Evolutionary conservation across 371 early-diverging fungal genomes (phyloP), one percentile per base, ranked within the genome.

Genomic region (Apophysomyces sp.): DNA sequence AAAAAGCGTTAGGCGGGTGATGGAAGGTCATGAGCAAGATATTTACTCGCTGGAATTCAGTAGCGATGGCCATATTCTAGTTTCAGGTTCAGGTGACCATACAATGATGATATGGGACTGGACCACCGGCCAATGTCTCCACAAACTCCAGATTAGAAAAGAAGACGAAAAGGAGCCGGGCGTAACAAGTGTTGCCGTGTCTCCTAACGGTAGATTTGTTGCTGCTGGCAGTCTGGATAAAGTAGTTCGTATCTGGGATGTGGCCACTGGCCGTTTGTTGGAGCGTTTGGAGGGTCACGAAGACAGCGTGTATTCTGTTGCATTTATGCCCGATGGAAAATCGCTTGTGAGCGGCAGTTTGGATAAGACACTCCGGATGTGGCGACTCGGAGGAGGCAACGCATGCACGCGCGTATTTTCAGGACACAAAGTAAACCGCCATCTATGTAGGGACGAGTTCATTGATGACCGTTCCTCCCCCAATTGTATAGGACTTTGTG

Each of bases 41-140:
- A 97, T 98, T 63, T 97, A 97, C 69, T 90, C 92, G 27, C 79
- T 98, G 63, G 99, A 97, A 62, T 98, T 95, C 75, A 93, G 95
- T 61, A 77, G 90, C 13, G 95, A 97, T 74, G 98, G 98, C 26
- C 80, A 87, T 60, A 86, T 86, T 36, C 86, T 99, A 51, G 93
- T 96, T 7, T 92, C 92, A 13, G 99, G 98, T 30, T 91, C 92
- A 27, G 98, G 98, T 34, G 99, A 99, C 76, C 86, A 91, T 59
- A 96, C 93, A 0, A 90, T 87, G 37, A 74, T 92, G 51, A 82
- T 96, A 52, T 96, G 96, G 96, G 90, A 91, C 68, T 84, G 90
- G 80, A 86, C 89, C 26, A 80, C 83, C 13, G 91, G 92, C 31
- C 82, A 81, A 64, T 88, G 88, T 60, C 41, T 91, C 44, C 83